Conservation (phyloP, 257 asterid genomes). For the Solanum dulcamara region DNA sequence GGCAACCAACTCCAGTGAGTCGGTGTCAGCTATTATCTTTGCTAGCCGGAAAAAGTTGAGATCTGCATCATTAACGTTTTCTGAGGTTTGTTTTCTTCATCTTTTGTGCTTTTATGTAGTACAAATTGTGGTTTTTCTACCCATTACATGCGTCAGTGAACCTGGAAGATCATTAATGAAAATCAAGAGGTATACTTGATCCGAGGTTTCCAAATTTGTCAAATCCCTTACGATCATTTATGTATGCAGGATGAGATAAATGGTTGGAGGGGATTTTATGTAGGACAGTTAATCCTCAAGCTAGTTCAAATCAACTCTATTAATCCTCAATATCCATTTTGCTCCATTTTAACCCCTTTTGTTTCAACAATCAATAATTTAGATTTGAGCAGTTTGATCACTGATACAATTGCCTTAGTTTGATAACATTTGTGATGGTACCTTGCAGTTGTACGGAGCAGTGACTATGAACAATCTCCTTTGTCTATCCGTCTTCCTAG, state of each 20-base stretch:
- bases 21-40: constrained; percentile 82
- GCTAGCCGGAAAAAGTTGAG: constrained; percentile 65
- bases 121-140: background rate
- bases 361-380: background rate
- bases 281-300: background rate
- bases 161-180: background rate
- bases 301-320: background rate
- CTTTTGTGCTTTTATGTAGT: background rate
- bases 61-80: constrained; percentile 83
- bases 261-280: background rate
- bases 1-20: constrained; percentile 96
- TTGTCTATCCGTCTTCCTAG: constrained; percentile 80
- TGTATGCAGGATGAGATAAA: background rate
- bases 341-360: background rate
- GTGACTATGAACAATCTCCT: constrained; percentile 85
- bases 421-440: background rate
- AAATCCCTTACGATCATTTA: background rate
- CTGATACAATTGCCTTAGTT: background rate
- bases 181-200: background rate
- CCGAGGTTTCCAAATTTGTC: background rate
- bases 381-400: background rate
- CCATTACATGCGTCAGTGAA: background rate
- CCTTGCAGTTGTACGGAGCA: constrained; percentile 72
- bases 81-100: constrained; percentile 49
- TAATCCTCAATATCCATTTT: background rate